phyloP scores from a whole-genome alignment of 2,329 filamentous ascomycete genomes.

The Clonostachys sp. region DNA sequence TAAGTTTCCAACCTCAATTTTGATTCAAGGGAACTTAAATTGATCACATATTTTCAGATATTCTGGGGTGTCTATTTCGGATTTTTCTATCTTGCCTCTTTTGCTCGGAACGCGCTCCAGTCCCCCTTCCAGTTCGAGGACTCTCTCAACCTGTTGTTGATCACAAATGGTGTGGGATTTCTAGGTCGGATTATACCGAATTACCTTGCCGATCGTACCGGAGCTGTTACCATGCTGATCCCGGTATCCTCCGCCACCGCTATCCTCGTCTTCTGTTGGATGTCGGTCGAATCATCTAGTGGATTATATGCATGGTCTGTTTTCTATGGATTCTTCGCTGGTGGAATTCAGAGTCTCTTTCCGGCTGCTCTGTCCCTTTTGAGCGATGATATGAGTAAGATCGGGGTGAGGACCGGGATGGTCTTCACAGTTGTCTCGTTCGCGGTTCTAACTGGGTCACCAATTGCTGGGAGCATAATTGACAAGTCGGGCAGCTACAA shows the following conservation, averaged over 20 bases:
- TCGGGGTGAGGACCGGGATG: slow-evolving; percentile 56
- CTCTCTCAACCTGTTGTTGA: slow-evolving; percentile 53
- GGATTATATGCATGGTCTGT: slow-evolving; percentile 51
- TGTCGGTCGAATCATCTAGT: slow-evolving; percentile 29
- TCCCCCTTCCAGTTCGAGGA: slow-evolving; percentile 34
- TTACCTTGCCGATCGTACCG: slow-evolving; percentile 50
- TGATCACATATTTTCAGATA: slow-evolving; percentile 9
- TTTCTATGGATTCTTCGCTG: slow-evolving; percentile 60
- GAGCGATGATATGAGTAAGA: slow-evolving; percentile 46
- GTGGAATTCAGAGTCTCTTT: slow-evolving; percentile 62
- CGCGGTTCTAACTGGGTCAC: slow-evolving; percentile 47
- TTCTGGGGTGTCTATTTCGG: slow-evolving; percentile 26
- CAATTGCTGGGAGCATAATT: slow-evolving; percentile 47
- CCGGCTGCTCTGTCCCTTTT: slow-evolving; percentile 45
- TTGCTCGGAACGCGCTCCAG: slow-evolving; percentile 31
- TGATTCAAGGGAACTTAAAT: background rate
- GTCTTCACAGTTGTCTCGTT: slow-evolving; percentile 52
- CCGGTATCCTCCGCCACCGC: slow-evolving; percentile 41
- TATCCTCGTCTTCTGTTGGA: slow-evolving; percentile 46
- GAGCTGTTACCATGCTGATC: slow-evolving; percentile 51
- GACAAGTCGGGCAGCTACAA: too few relatives aligned
- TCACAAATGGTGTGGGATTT: slow-evolving; percentile 55
- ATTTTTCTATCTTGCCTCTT: slow-evolving; percentile 21
- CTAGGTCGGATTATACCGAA: slow-evolving; percentile 49
- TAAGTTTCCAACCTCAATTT: background rate